These are phyloP conservation scores for Fusarium sp. DNA, from an alignment of 2,329 filamentous ascomycete species.

Conservation along the genomic window DNA sequence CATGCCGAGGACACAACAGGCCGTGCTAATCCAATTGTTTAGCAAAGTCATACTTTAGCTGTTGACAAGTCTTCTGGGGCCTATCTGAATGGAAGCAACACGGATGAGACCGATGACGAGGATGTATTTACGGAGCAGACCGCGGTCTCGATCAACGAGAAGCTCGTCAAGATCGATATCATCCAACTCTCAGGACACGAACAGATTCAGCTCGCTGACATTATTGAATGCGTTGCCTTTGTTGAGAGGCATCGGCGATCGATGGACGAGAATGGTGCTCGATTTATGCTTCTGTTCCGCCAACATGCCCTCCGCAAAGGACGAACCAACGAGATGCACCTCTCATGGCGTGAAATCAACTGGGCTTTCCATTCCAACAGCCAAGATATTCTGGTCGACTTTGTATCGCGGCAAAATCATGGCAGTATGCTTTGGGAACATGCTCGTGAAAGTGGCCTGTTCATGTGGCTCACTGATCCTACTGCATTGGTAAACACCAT, in stretches of 20 bases:
- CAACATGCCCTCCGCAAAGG: conserved; percentile 78
- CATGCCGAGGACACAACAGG: not conserved
- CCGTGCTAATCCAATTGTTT: conserved; percentile 7
- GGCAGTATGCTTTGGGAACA: conserved; percentile 84
- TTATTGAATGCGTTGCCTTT: conserved; percentile 83
- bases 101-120: conserved; percentile 62
- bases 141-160: conserved; percentile 76
- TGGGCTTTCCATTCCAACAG: conserved; percentile 87
- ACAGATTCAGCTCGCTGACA: conserved; percentile 85
- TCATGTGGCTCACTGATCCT: conserved; percentile 90
- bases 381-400: conserved; percentile 88
- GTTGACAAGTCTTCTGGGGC: conserved; percentile 47
- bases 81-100: conserved; percentile 49
- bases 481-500: conserved; percentile 70
- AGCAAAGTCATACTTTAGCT: conserved; percentile 30
- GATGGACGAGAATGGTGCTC: conserved; percentile 88
- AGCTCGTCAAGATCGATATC: conserved; percentile 77
- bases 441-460: conserved; percentile 86
- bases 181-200: conserved; percentile 85
- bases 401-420: conserved; percentile 82
- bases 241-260: conserved; percentile 89
- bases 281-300: conserved; percentile 88
- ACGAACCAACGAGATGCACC: conserved; percentile 69
- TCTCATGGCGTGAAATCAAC: conserved; percentile 82
- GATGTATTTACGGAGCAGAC: conserved; percentile 76